These are phyloP conservation scores for Hypsizygus marmoreus DNA, from an alignment of 768 basidiomycete genomes.

Conservation along the genomic window DNA sequence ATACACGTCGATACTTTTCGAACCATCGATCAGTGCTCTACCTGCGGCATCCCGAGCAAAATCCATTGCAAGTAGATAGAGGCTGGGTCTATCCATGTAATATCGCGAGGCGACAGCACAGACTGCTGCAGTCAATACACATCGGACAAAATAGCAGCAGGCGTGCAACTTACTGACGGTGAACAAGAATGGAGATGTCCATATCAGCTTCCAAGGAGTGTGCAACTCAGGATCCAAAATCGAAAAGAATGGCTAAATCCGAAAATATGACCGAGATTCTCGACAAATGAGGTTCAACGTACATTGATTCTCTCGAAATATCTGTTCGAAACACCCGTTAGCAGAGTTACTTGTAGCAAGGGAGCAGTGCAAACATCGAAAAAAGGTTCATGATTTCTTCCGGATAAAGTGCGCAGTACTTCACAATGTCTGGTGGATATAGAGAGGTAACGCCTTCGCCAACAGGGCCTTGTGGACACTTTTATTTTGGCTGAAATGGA, in stretches of 20 bases:
- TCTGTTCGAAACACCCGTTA: constrained; percentile 25
- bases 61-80: constrained; percentile 60
- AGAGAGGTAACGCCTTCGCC: constrained; percentile 10
- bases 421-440: constrained; percentile 47
- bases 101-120: constrained; percentile 73
- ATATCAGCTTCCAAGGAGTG: constrained; percentile 52
- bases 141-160: too few species aligned
- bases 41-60: constrained; percentile 65
- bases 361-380: constrained; percentile 40
- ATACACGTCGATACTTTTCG: constrained; percentile 72
- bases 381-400: constrained; percentile 55
- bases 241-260: constrained; percentile 53
- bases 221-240: constrained; percentile 60
- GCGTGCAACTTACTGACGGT: constrained; percentile 61
- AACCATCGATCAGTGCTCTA: constrained; percentile 58
- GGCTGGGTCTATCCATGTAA: constrained; percentile 53
- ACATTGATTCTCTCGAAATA: constrained; percentile 59
- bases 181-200: constrained; percentile 59
- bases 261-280: constrained; percentile 22
- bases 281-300: constrained; percentile 17
- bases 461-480: background rate
- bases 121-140: constrained; percentile 51
- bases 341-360: background rate
- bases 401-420: constrained; percentile 49
- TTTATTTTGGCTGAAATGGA: too few species aligned